phyloP scores from a whole-genome alignment of 192 early-diverging fungal genomes.

The Diversispora eburnea region DNA sequence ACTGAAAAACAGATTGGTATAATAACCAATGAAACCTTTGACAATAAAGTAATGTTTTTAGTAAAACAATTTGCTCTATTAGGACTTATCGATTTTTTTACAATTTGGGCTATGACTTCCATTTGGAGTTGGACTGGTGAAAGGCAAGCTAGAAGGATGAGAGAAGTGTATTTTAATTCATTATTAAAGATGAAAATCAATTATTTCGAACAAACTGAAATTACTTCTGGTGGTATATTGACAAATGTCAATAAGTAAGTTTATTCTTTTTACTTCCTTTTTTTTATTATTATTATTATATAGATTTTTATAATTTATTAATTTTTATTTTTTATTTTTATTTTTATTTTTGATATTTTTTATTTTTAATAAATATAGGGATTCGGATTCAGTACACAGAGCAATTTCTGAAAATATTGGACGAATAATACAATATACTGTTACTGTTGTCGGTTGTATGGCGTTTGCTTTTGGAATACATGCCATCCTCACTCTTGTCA shows the following conservation, averaged over 20 bases:
- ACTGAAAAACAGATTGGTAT: conserved; percentile 1
- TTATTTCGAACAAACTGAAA: conserved; percentile 65
- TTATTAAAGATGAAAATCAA: conserved; percentile 67
- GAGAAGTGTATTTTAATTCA: conserved; percentile 59
- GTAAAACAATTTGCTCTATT: conserved; percentile 40
- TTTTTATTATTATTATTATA: conserved; percentile 30
- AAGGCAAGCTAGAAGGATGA: conserved; percentile 56
- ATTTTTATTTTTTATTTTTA: not conserved
- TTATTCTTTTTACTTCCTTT: not conserved
- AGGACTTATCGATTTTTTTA: conserved; percentile 36
- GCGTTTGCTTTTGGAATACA: conserved; percentile 51
- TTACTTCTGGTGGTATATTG: conserved; percentile 68
- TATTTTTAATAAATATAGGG: not conserved
- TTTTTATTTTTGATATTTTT: not conserved
- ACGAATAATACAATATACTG: conserved; percentile 3
- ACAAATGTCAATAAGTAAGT: conserved; percentile 72
- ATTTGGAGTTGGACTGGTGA: conserved; percentile 48
- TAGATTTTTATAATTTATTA: conserved; percentile 21
- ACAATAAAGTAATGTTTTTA: not conserved
- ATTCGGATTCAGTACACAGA: conserved; percentile 8
- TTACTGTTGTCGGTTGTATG: conserved; percentile 5
- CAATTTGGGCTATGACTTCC: conserved; percentile 4
- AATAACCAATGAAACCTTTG: conserved; percentile 5
- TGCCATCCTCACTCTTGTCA: conserved; percentile 58
- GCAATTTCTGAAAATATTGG: conserved; percentile 19